A percentile compares a stretch with the other conserved stretches of the same genome.
Evolutionary conservation across 805 yeast genomes (phyloP).

Genomic region (Saccharomycopsis sp.): DNA sequence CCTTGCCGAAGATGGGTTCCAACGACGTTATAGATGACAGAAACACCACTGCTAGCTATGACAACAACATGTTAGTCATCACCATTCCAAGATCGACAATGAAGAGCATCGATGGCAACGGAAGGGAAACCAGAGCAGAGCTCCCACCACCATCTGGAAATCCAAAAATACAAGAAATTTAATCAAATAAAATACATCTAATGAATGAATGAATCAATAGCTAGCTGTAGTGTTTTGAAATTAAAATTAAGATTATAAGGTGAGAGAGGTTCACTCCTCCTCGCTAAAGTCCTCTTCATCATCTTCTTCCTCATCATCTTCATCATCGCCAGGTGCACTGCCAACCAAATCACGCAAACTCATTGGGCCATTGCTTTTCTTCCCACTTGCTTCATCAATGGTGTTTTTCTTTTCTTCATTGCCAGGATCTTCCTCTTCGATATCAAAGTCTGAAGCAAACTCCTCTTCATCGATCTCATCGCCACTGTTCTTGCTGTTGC

Average conservation of each 20-base stretch:
- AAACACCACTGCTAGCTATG: constrained; percentile 8
- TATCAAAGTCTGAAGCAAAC: constrained; percentile 1
- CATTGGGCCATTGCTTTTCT: background rate
- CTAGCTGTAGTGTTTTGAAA: too few species aligned
- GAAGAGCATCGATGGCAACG: too few species aligned
- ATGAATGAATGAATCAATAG: too few species aligned
- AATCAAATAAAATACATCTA: too few species aligned
- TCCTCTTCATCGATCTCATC: background rate
- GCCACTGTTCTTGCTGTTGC: background rate
- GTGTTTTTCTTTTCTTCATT: background rate
- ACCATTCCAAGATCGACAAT: constrained; percentile 9
- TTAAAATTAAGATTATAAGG: too few species aligned
- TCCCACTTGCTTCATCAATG: background rate
- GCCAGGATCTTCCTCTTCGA: constrained; percentile 1
- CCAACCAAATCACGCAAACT: constrained; percentile 3
- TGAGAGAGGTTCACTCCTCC: too few species aligned
- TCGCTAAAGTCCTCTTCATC: constrained; percentile 4
- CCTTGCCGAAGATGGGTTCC: constrained; percentile 5
- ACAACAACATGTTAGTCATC: constrained; percentile 7
- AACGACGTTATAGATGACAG: background rate
- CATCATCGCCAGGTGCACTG: background rate
- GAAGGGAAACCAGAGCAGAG: too few species aligned
- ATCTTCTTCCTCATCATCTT: background rate
- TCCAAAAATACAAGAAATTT: background rate
- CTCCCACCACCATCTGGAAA: too few species aligned